Conservation (phyloP, 202 grass and related monocot genomes). For the Digitaria exilis region DNA sequence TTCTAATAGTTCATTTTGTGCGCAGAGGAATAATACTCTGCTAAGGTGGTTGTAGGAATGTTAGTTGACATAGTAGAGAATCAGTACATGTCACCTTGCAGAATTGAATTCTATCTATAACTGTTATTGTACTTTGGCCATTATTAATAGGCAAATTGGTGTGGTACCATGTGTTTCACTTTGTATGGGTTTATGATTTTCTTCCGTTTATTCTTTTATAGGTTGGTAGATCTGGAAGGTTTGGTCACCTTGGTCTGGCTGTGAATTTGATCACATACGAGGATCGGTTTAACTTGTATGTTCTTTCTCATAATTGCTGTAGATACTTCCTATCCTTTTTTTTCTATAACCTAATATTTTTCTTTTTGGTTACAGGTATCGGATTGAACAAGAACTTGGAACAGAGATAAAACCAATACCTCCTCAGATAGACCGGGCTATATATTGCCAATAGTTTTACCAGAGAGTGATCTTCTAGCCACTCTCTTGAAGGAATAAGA, state of each 20-base stretch:
- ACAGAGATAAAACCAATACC: slow-evolving; percentile 96
- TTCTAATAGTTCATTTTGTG: not conserved
- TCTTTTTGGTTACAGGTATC: slow-evolving; percentile 50
- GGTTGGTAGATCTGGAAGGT: slow-evolving; percentile 91
- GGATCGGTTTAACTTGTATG: slow-evolving; percentile 94
- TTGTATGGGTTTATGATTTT: slow-evolving; percentile 10
- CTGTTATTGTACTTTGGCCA: slow-evolving; percentile 3
- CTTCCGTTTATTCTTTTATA: slow-evolving; percentile 33
- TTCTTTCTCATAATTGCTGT: not conserved
- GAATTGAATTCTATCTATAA: not conserved
- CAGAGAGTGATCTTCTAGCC: slow-evolving; percentile 23
- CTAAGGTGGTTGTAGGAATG: not conserved
- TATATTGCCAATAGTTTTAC: slow-evolving; percentile 76
- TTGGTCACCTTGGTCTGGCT: slow-evolving; percentile 84
- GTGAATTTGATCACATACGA: slow-evolving; percentile 92
- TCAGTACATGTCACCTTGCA: not conserved
- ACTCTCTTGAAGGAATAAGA: slow-evolving; percentile 49
- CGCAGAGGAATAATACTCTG: not conserved
- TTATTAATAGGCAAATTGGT: not conserved
- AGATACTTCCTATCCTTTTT: not conserved
- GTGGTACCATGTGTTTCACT: not conserved
- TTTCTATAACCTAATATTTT: not conserved
- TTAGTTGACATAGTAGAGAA: not conserved
- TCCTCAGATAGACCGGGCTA: slow-evolving; percentile 75
- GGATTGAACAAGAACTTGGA: slow-evolving; percentile 90